Percentiles rank a stretch among this genome's conserved stretches.
Evolutionary conservation across 371 early-diverging fungal species (phyloP).

Genomic region (Chytridium lagenaria): DNA sequence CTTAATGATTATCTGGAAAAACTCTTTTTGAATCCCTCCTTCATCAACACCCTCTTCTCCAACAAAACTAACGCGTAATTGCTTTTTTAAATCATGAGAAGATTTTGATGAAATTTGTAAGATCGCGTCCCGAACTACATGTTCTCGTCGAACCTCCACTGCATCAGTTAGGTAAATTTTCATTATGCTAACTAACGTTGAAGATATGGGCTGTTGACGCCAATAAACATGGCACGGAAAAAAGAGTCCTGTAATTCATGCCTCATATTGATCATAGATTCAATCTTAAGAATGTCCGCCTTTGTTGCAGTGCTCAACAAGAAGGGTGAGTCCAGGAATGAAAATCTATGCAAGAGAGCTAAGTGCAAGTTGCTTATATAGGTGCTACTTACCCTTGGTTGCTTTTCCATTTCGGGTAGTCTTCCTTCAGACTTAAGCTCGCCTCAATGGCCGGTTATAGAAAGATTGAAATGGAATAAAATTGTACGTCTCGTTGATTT

Average conservation of each 20-base stretch:
- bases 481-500: slow-evolving; percentile 42
- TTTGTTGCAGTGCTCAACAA: slow-evolving; percentile 85
- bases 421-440: slow-evolving; percentile 79
- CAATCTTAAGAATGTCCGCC: slow-evolving; percentile 85
- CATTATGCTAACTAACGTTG: slow-evolving; percentile 33
- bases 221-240: slow-evolving; percentile 84
- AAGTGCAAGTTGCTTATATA: background rate
- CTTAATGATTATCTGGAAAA: slow-evolving; percentile 86
- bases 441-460: slow-evolving; percentile 80
- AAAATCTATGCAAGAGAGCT: slow-evolving; percentile 56
- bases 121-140: slow-evolving; percentile 85
- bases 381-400: slow-evolving; percentile 53
- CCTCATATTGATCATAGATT: slow-evolving; percentile 88
- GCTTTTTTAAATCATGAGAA: slow-evolving; percentile 85
- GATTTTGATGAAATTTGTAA: slow-evolving; percentile 67
- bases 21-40: slow-evolving; percentile 97
- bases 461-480: slow-evolving; percentile 56
- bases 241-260: slow-evolving; percentile 74
- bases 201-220: slow-evolving; percentile 81
- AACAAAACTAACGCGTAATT: slow-evolving; percentile 85
- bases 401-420: slow-evolving; percentile 76
- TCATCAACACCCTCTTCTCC: slow-evolving; percentile 93
- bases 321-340: slow-evolving; percentile 91
- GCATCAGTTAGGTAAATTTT: slow-evolving; percentile 17
- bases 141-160: slow-evolving; percentile 80